A percentile compares a stretch with the other conserved stretches of the same genome.
phyloP scores from a whole-genome alignment of 1,284 basidiomycete species.

The Termitomyces sp. region DNA sequence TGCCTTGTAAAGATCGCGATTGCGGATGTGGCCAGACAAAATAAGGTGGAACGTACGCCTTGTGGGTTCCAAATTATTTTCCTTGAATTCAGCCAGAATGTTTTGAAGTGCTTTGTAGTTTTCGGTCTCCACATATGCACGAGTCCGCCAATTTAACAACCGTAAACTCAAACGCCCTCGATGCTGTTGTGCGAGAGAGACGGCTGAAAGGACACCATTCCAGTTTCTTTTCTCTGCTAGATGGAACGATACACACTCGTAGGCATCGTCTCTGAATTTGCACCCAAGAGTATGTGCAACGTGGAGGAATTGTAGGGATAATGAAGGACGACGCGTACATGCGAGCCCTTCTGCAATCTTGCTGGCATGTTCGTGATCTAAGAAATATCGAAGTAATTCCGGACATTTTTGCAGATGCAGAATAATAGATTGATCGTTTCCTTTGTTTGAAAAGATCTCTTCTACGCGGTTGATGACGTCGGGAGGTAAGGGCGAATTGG shows the following conservation, averaged over 20 bases:
- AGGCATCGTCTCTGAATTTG: conserved; percentile 45
- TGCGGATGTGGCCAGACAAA: conserved; percentile 60
- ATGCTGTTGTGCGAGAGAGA: conserved; percentile 41
- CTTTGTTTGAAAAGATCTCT: conserved; percentile 19
- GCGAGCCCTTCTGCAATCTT: conserved; percentile 42
- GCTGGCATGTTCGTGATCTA: conserved; percentile 34
- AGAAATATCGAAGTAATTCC: conserved; percentile 26
- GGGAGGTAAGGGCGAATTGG: conserved; percentile 6
- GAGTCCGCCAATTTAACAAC: conserved; percentile 64
- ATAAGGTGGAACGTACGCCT: conserved; percentile 63
- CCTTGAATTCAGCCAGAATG: conserved; percentile 46
- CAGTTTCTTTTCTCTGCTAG: conserved; percentile 45
- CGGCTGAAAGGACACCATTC: conserved; percentile 42
- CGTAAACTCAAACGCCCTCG: conserved; percentile 44
- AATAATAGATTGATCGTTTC: conserved; percentile 22
- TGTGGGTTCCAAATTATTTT: conserved; percentile 40
- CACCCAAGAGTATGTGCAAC: conserved; percentile 46
- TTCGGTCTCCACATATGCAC: conserved; percentile 49
- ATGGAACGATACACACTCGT: conserved; percentile 50
- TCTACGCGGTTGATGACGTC: conserved; percentile 19
- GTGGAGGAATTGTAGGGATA: conserved; percentile 39
- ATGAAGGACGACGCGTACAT: conserved; percentile 31
- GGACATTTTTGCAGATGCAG: conserved; percentile 24
- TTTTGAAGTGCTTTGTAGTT: conserved; percentile 41
- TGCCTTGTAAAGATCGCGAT: conserved; percentile 55